These are phyloP conservation scores for Porogramme epimiltina DNA, from an alignment of 1,284 basidiomycete species.

Conservation along the genomic window DNA sequence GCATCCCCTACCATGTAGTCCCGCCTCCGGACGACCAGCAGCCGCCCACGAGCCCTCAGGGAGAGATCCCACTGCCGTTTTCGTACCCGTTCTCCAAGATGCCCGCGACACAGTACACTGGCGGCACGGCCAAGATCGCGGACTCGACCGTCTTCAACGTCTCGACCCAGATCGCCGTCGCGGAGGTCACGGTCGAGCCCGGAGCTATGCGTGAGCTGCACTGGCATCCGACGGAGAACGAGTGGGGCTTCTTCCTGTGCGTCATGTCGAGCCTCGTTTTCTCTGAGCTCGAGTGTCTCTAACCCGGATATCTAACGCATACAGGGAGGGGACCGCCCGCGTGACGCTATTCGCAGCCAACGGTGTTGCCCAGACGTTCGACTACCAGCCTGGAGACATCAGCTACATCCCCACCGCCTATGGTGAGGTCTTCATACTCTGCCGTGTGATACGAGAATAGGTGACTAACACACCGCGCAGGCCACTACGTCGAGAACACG, in stretches of 20 bases:
- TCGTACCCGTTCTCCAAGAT: conserved; percentile 54
- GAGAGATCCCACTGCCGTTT: conserved; percentile 46
- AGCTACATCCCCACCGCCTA: conserved; percentile 59
- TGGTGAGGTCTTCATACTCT: conserved; percentile 39
- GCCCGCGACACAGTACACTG: conserved; percentile 47
- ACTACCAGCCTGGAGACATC: conserved; percentile 69
- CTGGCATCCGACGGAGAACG: conserved; percentile 71
- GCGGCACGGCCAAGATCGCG: conserved; percentile 63
- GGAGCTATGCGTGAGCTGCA: conserved; percentile 48
- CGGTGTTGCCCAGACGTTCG: conserved; percentile 64
- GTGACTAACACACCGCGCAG: conserved; percentile 29
- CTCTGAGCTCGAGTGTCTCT: not conserved
- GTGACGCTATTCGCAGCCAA: conserved; percentile 65
- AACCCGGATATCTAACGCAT: not conserved
- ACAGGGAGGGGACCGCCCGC: conserved; percentile 55
- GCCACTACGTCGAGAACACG: conserved; percentile 71
- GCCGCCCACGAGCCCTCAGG: conserved; percentile 49
- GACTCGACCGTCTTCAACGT: conserved; percentile 54
- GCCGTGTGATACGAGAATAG: too few species aligned
- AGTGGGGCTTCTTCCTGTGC: conserved; percentile 43
- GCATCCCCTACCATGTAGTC: conserved; percentile 23
- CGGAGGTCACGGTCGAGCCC: conserved; percentile 65
- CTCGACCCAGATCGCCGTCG: conserved; percentile 60
- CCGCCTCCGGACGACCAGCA: conserved; percentile 40
- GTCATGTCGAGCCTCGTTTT: too few species aligned